Evolutionary conservation across 2,329 filamentous ascomycete genomes (phyloP), one percentile per base, ranked within the genome.

Genomic region (Bipolaris gigantea): DNA sequence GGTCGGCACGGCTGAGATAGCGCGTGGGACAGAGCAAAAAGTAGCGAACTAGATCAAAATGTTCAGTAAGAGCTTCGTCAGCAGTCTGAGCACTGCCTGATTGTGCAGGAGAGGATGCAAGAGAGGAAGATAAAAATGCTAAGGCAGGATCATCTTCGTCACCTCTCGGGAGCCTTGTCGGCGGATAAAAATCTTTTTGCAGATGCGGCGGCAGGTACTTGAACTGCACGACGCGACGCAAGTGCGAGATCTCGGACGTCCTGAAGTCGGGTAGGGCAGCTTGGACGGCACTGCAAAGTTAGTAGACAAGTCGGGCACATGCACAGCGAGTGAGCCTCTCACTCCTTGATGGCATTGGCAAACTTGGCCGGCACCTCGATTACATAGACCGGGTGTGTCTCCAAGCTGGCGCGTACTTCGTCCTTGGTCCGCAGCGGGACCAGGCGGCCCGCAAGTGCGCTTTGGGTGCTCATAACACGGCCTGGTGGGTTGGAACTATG

Each of bases 161-260:
- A 71, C 67, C 69, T 70, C 66, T 70, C 38, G 67, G 68, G 38
- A 70, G 68, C 61, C 64, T 65, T 30, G 65, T 56, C 25, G 65
- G 68, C 60, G 68, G 65, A 42, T 64, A 64, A 63, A 68, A 73
- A 48, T 65, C 61, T 63, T 65, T 66, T 63, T 70, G 70, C 57
- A 89, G 79, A 63, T 88, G 85, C 23, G 80, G 76, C 9, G 89
- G 88, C 8, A 92, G 79, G 66, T 88, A 87, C 48, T 79, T 78
- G 42, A 83, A 83, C 73, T 92, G 91, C 54, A 87, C 88, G 71
- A 90, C 90, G 71, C 89, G 84, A 59, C 89, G 88, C 51, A 93
- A 80, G 76, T 93, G 79, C 54, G 78, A 77, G 44, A 80, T 71
- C 63, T 80, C 76, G 46, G 76, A 66, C 9, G 72, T 64, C 56